Base-by-base conservation (phyloP, 345 rosid genomes). In the Excoecaria agallocha region DNA sequence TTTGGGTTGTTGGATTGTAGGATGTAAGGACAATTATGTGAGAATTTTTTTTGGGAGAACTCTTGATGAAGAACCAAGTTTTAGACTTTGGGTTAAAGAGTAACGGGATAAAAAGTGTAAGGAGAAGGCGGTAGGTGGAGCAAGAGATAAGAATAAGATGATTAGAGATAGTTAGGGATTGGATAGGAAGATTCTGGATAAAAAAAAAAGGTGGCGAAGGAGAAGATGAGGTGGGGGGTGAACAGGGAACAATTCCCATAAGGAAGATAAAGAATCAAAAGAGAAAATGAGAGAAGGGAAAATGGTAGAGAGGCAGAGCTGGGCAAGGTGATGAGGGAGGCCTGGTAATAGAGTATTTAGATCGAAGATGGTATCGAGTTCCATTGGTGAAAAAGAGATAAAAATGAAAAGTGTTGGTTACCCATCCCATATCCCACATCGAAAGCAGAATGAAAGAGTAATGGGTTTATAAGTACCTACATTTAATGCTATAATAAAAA, bases 91-190 rank as follows among this genome's bases (percentile, higher is more conserved):
- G 87, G 68, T 84, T 70, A 74, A 89, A 89, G 6, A 83, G 60
- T 5, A 84, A 60, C 22, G 93, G 89, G n/a, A 81, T 74, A 24
- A 84, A 60, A n/a, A 87, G 83, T 38, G 89, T 87, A 16, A 88
- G 89, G 39, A 74, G 70, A 55, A 87, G 75, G 6, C 78, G 59
- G 13, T 70, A 65, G 58, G 76, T 78, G 7, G 87, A 78, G 17
- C 85, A 90, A 3, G 88, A 80, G 62, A 89, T 24, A 37, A 89
- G 69, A 6, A 87, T 73, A 17, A 85, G 82, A 43, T 84, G 77
- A 2, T 78, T 78, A 25, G 81, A 82, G 50, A 79, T 86, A 35
- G 89, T 67, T 19, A 84, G 35, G 52, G 87, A 84, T 59, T 87
- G 91, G 30, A 87, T 68, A 3, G 89, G 77, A 39, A 87, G 49